Evolutionary conservation across 768 basidiomycete genomes (phyloP), one percentile per base, ranked within the genome.

Genomic region (Boletus reticulatus): DNA sequence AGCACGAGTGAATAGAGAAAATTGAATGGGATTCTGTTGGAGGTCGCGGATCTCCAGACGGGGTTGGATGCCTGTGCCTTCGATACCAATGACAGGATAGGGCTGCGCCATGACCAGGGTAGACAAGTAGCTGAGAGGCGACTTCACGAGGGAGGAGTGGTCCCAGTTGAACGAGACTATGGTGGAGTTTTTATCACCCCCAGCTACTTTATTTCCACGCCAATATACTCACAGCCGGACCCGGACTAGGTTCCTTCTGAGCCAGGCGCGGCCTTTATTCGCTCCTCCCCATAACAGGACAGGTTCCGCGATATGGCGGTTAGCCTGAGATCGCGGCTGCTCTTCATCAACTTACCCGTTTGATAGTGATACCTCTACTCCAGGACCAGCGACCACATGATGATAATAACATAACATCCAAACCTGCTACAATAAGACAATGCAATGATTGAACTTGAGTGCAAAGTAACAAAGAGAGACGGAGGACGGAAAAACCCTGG

Each of bases 21-120:
- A 62, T 17, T 58, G 49, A 8, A 54, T 51, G 14, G 55, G 27
- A 13, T 51, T 53, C 32, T 29, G 6, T 14, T 42, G 52, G 19
- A 62, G 52, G 24, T 57, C 55, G 24, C 44, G 48, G 34, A 62
- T 22, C 38, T 62, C 60, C 5, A 53, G 52, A 45, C 60, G 61
- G 11, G 37, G 48, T 20, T 39, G 38, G n/a, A 39, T 19, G 10
- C 38, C 38, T 6, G 38, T 39, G 38, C 6, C 14, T 39, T 17
- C 12, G 4, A 32, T 3, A 17, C 61, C 61, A 10, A 47, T 29
- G 29, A 62, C 13, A 16, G 50, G 22, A 22, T 22, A 22, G 22
- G 22, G 22, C 22, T 22, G 22, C 22, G 22, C 22, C 22, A 22
- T 58, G 46, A 39, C 49, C 29, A 44, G 5, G 27, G 38, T 32